Evolutionary conservation across 371 early-diverging fungal species (phyloP).

Genomic region (Umbelopsis sp.): DNA sequence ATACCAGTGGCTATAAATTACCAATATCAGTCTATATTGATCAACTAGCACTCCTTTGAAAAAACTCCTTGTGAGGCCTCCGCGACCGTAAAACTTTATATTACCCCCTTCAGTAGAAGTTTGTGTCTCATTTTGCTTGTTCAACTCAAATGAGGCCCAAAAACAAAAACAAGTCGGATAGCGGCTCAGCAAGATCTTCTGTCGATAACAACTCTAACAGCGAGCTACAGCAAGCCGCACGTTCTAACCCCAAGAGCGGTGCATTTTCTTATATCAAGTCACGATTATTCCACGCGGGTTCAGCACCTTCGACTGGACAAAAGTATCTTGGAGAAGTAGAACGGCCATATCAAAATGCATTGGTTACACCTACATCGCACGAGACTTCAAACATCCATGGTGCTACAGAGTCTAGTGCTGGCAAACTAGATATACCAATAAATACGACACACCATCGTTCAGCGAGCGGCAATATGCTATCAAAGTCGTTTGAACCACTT

Average conservation of each 20-base stretch:
- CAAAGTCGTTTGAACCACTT: slow-evolving; percentile 1
- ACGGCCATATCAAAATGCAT: not conserved
- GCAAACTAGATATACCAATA: not conserved
- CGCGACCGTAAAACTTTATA: slow-evolving; percentile 5
- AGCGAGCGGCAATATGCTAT: not conserved
- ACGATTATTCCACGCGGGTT: slow-evolving; percentile 27
- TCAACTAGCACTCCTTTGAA: slow-evolving; percentile 14
- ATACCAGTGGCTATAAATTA: slow-evolving; percentile 21
- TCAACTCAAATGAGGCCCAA: slow-evolving; percentile 13
- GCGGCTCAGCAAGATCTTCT: not conserved
- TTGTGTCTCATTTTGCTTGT: not conserved
- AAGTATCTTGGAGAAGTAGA: not conserved
- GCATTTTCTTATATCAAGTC: slow-evolving; percentile 33
- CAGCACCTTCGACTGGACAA: not conserved
- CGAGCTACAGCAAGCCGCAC: not conserved
- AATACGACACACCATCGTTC: not conserved
- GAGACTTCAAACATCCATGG: not conserved
- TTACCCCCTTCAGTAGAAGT: slow-evolving; percentile 3
- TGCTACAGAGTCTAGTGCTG: not conserved
- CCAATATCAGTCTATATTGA: not conserved
- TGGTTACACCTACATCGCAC: not conserved
- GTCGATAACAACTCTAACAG: not conserved
- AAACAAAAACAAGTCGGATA: slow-evolving; percentile 4
- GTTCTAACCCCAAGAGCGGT: slow-evolving; percentile 4
- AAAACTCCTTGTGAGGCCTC: slow-evolving; percentile 1